Percentiles rank a stretch among this genome's conserved stretches.
These are phyloP conservation scores for Apophysomyces elegans DNA, from an alignment of 371 early-diverging fungal species.

Conservation along the genomic window DNA sequence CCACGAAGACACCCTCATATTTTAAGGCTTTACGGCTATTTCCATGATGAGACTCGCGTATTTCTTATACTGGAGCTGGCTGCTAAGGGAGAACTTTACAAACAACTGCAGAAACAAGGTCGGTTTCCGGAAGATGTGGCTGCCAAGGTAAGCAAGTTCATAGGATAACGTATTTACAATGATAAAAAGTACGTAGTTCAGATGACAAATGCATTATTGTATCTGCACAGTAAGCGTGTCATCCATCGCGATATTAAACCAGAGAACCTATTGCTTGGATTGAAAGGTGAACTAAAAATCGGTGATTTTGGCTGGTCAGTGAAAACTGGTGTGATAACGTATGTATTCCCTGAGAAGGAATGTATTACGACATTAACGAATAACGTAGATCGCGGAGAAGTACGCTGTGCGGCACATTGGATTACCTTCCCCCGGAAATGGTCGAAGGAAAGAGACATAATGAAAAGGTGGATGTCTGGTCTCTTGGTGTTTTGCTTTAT, in stretches of 20 bases:
- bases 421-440: slow-evolving; percentile 96
- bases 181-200: slow-evolving; percentile 83
- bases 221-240: slow-evolving; percentile 93
- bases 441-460: slow-evolving; percentile 83
- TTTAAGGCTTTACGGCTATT: slow-evolving; percentile 93
- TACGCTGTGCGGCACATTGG: slow-evolving; percentile 97
- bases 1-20: slow-evolving; percentile 85
- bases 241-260: slow-evolving; percentile 98
- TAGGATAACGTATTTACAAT: not conserved
- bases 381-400: slow-evolving; percentile 58
- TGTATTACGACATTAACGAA: not conserved
- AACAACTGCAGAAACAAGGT: slow-evolving; percentile 69
- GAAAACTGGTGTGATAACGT: slow-evolving; percentile 39
- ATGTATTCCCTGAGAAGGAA: slow-evolving; percentile 13
- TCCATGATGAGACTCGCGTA: slow-evolving; percentile 93
- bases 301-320: slow-evolving; percentile 61
- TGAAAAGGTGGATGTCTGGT: slow-evolving; percentile 91
- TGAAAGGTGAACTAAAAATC: slow-evolving; percentile 53
- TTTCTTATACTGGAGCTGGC: slow-evolving; percentile 97
- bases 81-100: slow-evolving; percentile 94
- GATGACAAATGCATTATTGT: slow-evolving; percentile 73
- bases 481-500: slow-evolving; percentile 86
- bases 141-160: slow-evolving; percentile 60
- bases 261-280: slow-evolving; percentile 89
- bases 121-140: slow-evolving; percentile 80